Evolutionary conservation across 176 grass and related monocot species (phyloP).

Genomic region (Eremochloa ophiuroides): DNA sequence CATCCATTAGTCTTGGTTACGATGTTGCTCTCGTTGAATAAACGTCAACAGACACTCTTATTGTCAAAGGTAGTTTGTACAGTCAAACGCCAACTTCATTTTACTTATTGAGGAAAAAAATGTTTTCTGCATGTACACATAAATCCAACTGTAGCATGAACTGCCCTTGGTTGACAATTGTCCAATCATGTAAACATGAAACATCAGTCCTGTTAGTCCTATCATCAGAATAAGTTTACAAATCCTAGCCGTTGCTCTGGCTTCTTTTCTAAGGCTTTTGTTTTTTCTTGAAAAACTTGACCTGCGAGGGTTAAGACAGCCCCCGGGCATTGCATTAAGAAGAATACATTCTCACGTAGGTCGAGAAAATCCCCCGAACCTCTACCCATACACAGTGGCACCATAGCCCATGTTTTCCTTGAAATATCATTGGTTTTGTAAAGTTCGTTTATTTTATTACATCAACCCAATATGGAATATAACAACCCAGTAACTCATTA

Average conservation of each 20-base stretch:
- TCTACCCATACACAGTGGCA: no score
- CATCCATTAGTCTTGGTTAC: background rate
- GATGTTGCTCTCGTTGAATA: background rate
- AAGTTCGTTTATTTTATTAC: background rate
- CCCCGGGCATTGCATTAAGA: no score
- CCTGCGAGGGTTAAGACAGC: no score
- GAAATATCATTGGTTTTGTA: background rate
- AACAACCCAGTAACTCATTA: background rate
- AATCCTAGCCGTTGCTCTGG: background rate
- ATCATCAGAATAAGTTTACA: background rate
- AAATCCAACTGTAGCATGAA: background rate
- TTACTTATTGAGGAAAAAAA: background rate
- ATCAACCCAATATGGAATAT: background rate
- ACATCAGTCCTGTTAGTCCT: background rate
- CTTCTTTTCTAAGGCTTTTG: background rate
- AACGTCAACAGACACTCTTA: background rate
- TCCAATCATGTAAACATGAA: background rate
- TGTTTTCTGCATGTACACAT: background rate
- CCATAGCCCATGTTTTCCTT: no score
- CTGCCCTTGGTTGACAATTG: background rate
- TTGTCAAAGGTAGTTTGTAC: background rate
- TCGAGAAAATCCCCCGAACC: no score
- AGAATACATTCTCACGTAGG: no score
- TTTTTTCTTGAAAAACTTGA: no score
- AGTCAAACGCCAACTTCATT: background rate